A percentile compares a stretch with the other conserved stretches of the same genome.
phyloP scores from a whole-genome alignment of 2,329 filamentous ascomycete genomes.

The Alternaria atra region DNA sequence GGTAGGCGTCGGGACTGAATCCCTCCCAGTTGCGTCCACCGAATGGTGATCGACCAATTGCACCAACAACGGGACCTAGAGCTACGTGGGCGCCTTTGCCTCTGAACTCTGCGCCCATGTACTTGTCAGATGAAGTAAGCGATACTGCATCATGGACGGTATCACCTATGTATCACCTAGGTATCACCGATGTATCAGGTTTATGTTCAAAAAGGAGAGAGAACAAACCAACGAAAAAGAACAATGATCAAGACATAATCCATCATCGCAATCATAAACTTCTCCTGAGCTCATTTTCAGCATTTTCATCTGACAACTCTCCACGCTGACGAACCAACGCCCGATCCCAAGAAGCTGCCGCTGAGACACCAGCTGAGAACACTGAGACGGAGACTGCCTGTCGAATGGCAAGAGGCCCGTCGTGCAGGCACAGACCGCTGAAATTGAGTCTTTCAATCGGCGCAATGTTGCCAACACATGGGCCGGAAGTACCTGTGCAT shows the following conservation, averaged over 20 bases:
- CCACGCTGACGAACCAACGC: conserved; percentile 48
- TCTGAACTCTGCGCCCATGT: conserved; percentile 46
- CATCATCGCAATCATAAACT: too few relatives aligned
- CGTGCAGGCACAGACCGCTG: conserved; percentile 52
- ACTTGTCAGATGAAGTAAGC: too few relatives aligned
- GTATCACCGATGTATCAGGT: too few relatives aligned
- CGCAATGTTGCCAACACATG: conserved; percentile 49
- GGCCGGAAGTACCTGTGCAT: conserved; percentile 14
- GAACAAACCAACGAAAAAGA: too few relatives aligned
- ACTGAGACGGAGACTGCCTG: conserved; percentile 44
- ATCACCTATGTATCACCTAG: too few relatives aligned
- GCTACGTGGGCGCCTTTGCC: conserved; percentile 53
- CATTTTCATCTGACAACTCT: too few relatives aligned
- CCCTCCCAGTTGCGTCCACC: conserved; percentile 58
- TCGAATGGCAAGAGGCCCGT: conserved; percentile 50
- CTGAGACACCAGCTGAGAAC: conserved; percentile 50
- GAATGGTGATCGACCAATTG: conserved; percentile 53
- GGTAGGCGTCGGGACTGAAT: conserved; percentile 53
- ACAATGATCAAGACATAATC: too few relatives aligned
- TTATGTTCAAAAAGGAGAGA: too few relatives aligned
- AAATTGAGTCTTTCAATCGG: conserved; percentile 51
- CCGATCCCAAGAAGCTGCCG: conserved; percentile 53
- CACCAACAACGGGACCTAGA: conserved; percentile 61
- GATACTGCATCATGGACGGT: too few relatives aligned
- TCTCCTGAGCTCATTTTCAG: too few relatives aligned